phyloP scores from a whole-genome alignment of 2,329 filamentous ascomycete genomes.

The Gliomastix tumulicola region DNA sequence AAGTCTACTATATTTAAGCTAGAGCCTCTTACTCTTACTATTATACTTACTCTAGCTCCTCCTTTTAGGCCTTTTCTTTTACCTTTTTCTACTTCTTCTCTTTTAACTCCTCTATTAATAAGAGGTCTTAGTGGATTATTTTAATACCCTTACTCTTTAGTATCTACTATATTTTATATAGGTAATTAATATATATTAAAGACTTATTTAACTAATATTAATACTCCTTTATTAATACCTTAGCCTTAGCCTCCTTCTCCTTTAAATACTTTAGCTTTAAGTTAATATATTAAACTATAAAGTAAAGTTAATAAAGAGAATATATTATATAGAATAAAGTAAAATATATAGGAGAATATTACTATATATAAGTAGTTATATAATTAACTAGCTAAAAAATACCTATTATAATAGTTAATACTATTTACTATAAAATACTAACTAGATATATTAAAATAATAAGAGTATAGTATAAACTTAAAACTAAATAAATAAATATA shows the following conservation, averaged over 20 bases:
- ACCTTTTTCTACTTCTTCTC: neutral
- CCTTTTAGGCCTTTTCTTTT: no score
- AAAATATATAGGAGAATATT: neutral
- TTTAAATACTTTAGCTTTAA: neutral
- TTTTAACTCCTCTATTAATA: neutral
- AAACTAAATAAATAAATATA: neutral
- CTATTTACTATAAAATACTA: no score
- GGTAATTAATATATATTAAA: no score
- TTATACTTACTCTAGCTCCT: no score
- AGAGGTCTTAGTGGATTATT: neutral
- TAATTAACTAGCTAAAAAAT: neutral
- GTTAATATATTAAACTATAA: neutral
- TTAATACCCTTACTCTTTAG: neutral
- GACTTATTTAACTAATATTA: neutral
- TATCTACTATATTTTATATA: neutral
- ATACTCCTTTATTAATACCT: conserved; percentile 5
- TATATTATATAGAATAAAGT: neutral
- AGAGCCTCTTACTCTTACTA: no score
- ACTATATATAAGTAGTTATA: neutral
- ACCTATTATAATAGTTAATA: no score
- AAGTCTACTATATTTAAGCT: neutral
- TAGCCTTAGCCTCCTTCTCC: conserved; percentile 9
- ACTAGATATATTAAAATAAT: neutral
- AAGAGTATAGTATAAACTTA: neutral
- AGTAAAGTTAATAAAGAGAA: neutral